phyloP scores from a whole-genome alignment of 495 filamentous ascomycete species.

The Hyaloscypha hepaticicola region DNA sequence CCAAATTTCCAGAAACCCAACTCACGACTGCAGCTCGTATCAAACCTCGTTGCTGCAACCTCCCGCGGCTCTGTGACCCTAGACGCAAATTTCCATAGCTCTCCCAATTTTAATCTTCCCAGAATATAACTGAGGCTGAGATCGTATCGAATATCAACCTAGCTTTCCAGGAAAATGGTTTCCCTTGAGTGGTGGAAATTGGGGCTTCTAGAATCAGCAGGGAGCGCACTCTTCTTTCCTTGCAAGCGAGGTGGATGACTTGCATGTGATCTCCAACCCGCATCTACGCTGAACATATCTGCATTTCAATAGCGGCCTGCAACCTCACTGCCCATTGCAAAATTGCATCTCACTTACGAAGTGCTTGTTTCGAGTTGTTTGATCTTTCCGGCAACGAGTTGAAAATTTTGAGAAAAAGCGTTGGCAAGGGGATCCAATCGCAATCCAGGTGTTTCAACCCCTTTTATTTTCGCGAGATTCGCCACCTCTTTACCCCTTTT shows the following conservation, averaged over 20 bases:
- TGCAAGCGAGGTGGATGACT: conserved; percentile 8
- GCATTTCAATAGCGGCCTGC: neutral
- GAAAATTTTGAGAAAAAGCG: neutral
- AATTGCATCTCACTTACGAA: neutral
- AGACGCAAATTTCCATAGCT: neutral
- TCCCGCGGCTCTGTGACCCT: neutral
- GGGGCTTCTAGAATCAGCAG: neutral
- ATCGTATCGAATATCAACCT: neutral
- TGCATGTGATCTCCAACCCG: conserved; percentile 23
- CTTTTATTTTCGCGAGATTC: neutral
- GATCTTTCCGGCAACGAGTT: neutral
- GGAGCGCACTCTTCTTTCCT: neutral
- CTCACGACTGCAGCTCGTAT: neutral
- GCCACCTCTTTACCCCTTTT: neutral
- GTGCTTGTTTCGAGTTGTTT: neutral
- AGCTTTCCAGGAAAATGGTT: neutral
- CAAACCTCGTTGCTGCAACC: neutral
- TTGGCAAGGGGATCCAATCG: neutral
- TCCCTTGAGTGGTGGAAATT: conserved; percentile 1
- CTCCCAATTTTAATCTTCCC: neutral
- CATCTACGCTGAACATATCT: conserved; percentile 1
- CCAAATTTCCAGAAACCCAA: neutral
- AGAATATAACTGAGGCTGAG: neutral
- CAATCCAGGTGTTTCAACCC: neutral
- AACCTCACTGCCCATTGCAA: neutral